Evolutionary conservation across 2,329 filamentous ascomycete genomes (phyloP), one percentile per base, ranked within the genome.

Genomic region (Penicillium brevicompactum): DNA sequence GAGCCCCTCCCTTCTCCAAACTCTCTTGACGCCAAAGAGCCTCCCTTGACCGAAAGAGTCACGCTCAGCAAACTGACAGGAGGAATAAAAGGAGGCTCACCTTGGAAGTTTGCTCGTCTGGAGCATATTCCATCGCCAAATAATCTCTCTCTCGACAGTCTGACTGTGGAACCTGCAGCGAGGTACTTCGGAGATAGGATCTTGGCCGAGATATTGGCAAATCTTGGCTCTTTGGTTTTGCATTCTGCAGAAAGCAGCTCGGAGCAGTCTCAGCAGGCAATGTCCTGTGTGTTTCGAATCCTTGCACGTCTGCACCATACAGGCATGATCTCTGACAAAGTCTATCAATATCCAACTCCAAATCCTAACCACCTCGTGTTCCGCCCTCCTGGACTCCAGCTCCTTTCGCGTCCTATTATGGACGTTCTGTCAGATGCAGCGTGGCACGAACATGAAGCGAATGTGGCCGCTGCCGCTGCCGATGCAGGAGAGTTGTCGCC

Each of bases 271-370:
- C 69, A 72, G 43, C 38, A 67, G 11, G 71, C 74, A 40, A 80
- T 80, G 77, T 73, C 72, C 49, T 73, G 71, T 48, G 76, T 80
- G 7, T 73, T 75, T 57, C 75, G 71, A 27, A 70, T 76, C 30
- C 66, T 80, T 56, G 78, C 75, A 41, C 74, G 74, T 45, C 61
- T 80, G 44, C 78, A 81, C 53, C 76, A 78, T 61, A 64, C 75
- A 10, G 76, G 70, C 45, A 67, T 74, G 49, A 69, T 80, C 4
- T 76, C 78, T 9, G 69, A 75, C 45, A 67, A 67, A 34, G 70
- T 80, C 6, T 81, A 81, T 60, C 72, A 74, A 51, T 76, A 75
- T 54, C 57, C 61, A 9, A 51, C 59, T 44, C 66, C 67, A 14
- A 58, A 64, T 44, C 61, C 65, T 27, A 62, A 70, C 30, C 65